Evolutionary conservation across 2,329 filamentous ascomycete species (phyloP).

Genomic region (Cryphonectria naterciae): DNA sequence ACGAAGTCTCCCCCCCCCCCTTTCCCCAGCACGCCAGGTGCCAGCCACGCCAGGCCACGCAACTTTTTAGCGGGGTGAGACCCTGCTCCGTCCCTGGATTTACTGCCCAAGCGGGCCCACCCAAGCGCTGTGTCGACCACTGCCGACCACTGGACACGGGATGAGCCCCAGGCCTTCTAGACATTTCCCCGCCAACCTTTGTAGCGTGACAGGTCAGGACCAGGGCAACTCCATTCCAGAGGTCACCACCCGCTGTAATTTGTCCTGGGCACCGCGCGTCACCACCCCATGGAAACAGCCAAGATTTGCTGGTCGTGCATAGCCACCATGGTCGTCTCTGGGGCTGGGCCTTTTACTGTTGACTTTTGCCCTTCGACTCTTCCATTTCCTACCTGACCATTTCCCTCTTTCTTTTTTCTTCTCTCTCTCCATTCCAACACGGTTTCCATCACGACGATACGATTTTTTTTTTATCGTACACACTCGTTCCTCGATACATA

Average conservation of each 20-base stretch:
- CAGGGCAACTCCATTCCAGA: slow-evolving; percentile 5
- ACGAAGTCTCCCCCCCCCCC: background rate
- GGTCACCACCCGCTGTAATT: background rate
- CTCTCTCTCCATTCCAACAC: background rate
- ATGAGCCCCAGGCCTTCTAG: background rate
- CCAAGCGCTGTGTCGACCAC: background rate
- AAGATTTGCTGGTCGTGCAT: slow-evolving; percentile 1
- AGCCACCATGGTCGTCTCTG: slow-evolving; percentile 5
- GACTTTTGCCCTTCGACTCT: background rate
- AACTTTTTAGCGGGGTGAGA: slow-evolving; percentile 5
- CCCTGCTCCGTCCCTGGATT: background rate
- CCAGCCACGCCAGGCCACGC: slow-evolving; percentile 10
- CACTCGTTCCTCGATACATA: background rate
- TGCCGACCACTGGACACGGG: background rate
- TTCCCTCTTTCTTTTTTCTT: background rate
- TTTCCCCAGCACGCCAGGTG: background rate
- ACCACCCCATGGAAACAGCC: background rate
- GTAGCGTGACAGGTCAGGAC: slow-evolving; percentile 2
- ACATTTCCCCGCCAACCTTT: background rate
- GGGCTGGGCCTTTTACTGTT: background rate
- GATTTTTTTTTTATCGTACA: background rate
- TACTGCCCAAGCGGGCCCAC: background rate
- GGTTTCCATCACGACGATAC: background rate
- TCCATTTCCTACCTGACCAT: background rate
- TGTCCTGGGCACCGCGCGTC: slow-evolving; percentile 5